phyloP scores from a whole-genome alignment of 148 eudicot species.

The Mesembryanthemum crystallinum region DNA sequence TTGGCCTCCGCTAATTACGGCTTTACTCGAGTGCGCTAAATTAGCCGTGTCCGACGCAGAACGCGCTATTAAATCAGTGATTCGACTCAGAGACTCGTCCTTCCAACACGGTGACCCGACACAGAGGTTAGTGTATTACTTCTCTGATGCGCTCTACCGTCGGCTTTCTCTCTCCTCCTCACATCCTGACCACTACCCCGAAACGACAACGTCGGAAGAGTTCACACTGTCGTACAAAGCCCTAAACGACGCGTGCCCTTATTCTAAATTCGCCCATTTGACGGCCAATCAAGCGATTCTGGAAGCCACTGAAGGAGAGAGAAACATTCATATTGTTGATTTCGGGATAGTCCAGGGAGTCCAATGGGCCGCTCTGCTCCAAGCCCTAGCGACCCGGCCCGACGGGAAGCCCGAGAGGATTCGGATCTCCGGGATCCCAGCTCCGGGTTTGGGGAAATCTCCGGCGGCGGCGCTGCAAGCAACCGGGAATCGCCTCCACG shows the following conservation, averaged over 20 bases:
- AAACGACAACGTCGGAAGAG: slow-evolving; percentile 55
- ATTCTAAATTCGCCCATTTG: slow-evolving; percentile 77
- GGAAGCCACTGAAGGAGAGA: slow-evolving; percentile 59
- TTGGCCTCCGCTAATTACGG: slow-evolving; percentile 42
- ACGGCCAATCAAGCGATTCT: slow-evolving; percentile 94
- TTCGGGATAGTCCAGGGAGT: slow-evolving; percentile 90
- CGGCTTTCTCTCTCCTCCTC: slow-evolving; percentile 32
- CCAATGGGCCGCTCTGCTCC: slow-evolving; percentile 90
- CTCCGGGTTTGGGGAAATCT: slow-evolving; percentile 51
- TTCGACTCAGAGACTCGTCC: slow-evolving; percentile 40
- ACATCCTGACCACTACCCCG: slow-evolving; percentile 11
- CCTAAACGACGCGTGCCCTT: slow-evolving; percentile 84
- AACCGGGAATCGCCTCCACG: slow-evolving; percentile 72
- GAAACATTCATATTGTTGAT: slow-evolving; percentile 75
- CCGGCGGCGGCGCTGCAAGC: slow-evolving; percentile 45
- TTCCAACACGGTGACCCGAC: slow-evolving; percentile 59
- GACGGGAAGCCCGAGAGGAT: slow-evolving; percentile 67
- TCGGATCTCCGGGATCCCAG: slow-evolving; percentile 85
- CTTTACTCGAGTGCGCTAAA: slow-evolving; percentile 53
- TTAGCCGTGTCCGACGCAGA: slow-evolving; percentile 45
- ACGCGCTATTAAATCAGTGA: slow-evolving; percentile 40
- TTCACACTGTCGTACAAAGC: slow-evolving; percentile 63
- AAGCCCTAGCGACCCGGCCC: slow-evolving; percentile 83
- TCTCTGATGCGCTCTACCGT: slow-evolving; percentile 52
- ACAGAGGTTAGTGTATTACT: slow-evolving; percentile 59